These are phyloP conservation scores for Trichosporon sp. DNA, from an alignment of 1,284 basidiomycete genomes.

Conservation along the genomic window DNA sequence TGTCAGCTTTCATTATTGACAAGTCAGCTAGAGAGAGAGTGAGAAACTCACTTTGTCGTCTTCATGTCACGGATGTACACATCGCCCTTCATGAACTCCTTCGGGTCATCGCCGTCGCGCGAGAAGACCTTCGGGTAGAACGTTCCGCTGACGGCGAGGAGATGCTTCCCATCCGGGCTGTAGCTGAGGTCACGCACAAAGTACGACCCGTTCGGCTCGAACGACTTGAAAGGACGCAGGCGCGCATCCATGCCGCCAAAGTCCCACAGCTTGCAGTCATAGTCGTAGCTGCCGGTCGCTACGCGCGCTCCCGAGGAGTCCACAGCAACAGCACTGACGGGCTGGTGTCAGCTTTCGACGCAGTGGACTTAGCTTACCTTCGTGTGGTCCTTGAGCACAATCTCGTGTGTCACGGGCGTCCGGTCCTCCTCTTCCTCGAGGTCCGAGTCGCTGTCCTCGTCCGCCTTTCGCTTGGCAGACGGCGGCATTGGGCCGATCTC, in stretches of 20 bases:
- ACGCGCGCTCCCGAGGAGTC: conserved; percentile 91
- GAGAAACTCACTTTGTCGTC: conserved; percentile 67
- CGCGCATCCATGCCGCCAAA: conserved; percentile 91
- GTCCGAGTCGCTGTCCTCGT: conserved; percentile 20
- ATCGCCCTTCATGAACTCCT: conserved; percentile 88
- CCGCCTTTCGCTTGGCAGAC: conserved; percentile 31
- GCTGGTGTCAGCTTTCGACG: conserved; percentile 45
- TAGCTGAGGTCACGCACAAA: conserved; percentile 85
- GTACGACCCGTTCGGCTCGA: conserved; percentile 89
- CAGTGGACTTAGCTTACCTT: conserved; percentile 52
- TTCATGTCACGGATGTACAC: conserved; percentile 98
- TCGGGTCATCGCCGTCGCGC: conserved; percentile 83
- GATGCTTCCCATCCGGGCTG: conserved; percentile 74
- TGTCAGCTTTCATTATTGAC: neutral
- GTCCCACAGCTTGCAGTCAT: conserved; percentile 97
- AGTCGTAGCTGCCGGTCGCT: conserved; percentile 88
- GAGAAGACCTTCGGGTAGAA: conserved; percentile 81
- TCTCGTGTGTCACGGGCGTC: conserved; percentile 62
- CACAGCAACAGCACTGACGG: conserved; percentile 82
- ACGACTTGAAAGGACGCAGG: conserved; percentile 88
- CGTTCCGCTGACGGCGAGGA: conserved; percentile 82
- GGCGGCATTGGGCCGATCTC: conserved; percentile 35
- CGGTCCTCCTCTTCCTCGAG: conserved; percentile 42
- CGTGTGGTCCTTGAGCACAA: conserved; percentile 83
- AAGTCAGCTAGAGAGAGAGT: neutral